A percentile compares a stretch with the other conserved stretches of the same genome.
phyloP scores from a whole-genome alignment of 352 stramenopile species.

The Pythium dissotocum region DNA sequence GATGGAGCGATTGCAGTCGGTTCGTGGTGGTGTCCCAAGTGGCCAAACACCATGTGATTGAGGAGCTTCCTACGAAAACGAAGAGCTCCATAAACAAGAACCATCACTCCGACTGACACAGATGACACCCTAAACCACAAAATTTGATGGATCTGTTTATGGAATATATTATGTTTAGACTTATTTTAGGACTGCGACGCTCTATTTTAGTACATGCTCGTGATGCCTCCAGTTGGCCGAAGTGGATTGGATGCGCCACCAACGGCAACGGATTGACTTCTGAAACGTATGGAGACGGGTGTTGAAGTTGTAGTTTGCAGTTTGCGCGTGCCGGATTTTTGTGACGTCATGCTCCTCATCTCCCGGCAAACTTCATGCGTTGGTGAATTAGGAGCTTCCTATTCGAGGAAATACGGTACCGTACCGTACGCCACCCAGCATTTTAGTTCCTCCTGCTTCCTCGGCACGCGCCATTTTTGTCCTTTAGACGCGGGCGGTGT shows the following conservation, averaged over 20 bases:
- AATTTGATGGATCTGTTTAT: background rate
- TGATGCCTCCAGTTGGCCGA: conserved; percentile 1
- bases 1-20: background rate
- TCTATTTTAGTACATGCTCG: conserved; percentile 16
- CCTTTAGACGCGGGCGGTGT: background rate
- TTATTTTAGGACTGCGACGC: background rate
- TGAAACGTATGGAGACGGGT: conserved; percentile 2
- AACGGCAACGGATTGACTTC: background rate
- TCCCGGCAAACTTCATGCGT: background rate
- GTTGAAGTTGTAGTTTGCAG: conserved; percentile 24
- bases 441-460: background rate
- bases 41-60: conserved; percentile 19
- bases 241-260: conserved; percentile 3
- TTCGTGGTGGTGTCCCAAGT: conserved; percentile 9
- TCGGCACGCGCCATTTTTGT: background rate
- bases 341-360: conserved; percentile 20
- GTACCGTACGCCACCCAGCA: background rate
- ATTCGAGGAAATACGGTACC: background rate
- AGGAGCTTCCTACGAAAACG: background rate
- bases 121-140: background rate
- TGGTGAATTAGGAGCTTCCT: background rate
- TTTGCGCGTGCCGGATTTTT: conserved; percentile 12
- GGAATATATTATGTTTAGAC: background rate
- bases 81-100: conserved; percentile 25
- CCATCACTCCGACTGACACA: conserved; percentile 15